phyloP scores from a whole-genome alignment of 2,329 filamentous ascomycete species.

The Sporothrix euskadiensis region DNA sequence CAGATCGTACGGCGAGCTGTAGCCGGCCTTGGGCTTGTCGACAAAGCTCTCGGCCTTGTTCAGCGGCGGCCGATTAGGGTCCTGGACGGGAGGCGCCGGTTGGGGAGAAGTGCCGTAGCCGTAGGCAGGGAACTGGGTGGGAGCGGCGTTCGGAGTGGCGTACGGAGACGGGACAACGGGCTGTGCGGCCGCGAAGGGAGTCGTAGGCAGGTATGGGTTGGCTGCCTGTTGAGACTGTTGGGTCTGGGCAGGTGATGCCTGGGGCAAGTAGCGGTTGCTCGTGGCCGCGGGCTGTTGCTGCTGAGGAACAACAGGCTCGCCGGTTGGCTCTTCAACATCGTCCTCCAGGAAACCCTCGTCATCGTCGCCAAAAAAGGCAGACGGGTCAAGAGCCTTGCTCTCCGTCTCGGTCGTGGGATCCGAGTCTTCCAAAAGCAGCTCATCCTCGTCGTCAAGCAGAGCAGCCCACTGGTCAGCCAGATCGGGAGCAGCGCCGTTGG shows the following conservation, averaged over 20 bases:
- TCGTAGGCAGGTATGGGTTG: conserved; percentile 31
- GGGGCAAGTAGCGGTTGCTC: conserved; percentile 30
- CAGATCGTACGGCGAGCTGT: conserved; percentile 91
- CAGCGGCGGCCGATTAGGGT: conserved; percentile 12
- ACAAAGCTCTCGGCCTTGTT: conserved; percentile 76
- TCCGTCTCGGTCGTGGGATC: conserved; percentile 34
- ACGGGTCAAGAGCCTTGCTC: conserved; percentile 57
- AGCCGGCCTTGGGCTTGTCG: conserved; percentile 87
- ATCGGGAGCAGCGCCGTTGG: conserved; percentile 53
- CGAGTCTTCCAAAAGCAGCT: conserved; percentile 63
- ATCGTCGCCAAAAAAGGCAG: conserved; percentile 75
- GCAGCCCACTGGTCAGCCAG: conserved; percentile 81
- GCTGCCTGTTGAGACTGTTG: conserved; percentile 22
- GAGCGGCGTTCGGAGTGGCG: background rate
- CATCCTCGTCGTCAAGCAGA: conserved; percentile 71
- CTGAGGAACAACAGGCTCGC: conserved; percentile 31
- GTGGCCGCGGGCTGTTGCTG: background rate
- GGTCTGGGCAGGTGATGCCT: conserved; percentile 19
- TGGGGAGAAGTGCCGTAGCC: conserved; percentile 31
- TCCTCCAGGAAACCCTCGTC: conserved; percentile 84
- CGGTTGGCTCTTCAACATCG: conserved; percentile 46
- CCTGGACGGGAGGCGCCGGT: conserved; percentile 35
- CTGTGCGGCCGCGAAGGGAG: conserved; percentile 17
- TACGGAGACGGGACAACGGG: conserved; percentile 21
- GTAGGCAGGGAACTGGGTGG: conserved; percentile 28